These are phyloP conservation scores for Adansonia rubrostipa DNA, from an alignment of 441 rosid species.

Conservation along the genomic window DNA sequence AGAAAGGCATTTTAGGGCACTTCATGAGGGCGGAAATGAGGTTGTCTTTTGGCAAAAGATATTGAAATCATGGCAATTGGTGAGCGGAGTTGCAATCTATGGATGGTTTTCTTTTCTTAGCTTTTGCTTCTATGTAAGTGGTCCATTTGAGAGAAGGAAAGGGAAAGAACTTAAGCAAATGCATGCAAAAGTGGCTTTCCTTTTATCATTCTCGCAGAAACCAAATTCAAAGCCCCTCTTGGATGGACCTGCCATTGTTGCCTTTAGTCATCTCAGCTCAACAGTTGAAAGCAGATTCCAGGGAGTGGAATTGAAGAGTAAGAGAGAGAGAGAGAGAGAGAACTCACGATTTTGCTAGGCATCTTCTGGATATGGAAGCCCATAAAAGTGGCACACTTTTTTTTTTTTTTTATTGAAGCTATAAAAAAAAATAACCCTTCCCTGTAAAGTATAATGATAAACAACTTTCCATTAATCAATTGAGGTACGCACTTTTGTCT, in stretches of 20 bases:
- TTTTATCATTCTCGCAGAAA: slow-evolving; percentile 28
- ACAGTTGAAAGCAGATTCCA: slow-evolving; percentile 54
- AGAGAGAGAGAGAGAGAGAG: slow-evolving; percentile 21
- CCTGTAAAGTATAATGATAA: background rate
- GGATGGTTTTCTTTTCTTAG: background rate
- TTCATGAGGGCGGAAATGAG: background rate
- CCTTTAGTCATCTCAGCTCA: slow-evolving; percentile 51
- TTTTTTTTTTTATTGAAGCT: slow-evolving; percentile 16
- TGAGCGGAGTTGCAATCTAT: too few species aligned
- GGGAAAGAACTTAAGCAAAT: slow-evolving; percentile 31
- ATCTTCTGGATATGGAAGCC: slow-evolving; percentile 8
- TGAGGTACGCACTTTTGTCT: slow-evolving; percentile 56
- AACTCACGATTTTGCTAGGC: background rate
- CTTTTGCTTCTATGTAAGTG: background rate
- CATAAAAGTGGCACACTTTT: slow-evolving; percentile 19
- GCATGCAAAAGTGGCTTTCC: slow-evolving; percentile 32
- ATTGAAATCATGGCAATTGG: background rate
- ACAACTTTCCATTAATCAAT: slow-evolving; percentile 48
- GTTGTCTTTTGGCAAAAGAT: background rate
- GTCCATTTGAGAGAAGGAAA: slow-evolving; percentile 23
- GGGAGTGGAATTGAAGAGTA: background rate
- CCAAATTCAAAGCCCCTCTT: slow-evolving; percentile 31
- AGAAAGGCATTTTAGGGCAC: background rate
- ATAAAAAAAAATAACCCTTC: background rate
- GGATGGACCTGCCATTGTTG: background rate